Evolutionary conservation across 345 rosid genomes (phyloP).

Genomic region (Clarkia xantiana): DNA sequence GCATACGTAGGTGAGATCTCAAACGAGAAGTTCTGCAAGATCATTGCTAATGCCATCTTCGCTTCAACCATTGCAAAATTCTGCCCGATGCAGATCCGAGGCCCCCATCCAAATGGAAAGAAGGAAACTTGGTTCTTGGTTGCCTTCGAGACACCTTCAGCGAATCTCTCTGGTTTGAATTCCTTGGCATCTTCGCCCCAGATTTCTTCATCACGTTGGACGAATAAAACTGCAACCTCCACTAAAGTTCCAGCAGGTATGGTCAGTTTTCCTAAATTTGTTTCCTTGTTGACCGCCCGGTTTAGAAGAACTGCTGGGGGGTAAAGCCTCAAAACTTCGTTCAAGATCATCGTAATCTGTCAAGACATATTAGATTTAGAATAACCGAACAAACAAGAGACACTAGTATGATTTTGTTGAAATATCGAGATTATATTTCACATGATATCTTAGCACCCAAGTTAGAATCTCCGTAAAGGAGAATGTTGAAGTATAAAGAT

Average conservation of each 20-base stretch:
- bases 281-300: slow-evolving; percentile 1
- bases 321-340: slow-evolving; percentile 16
- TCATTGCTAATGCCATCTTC: slow-evolving; percentile 38
- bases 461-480: too few species aligned
- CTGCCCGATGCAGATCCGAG: slow-evolving; percentile 40
- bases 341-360: slow-evolving; percentile 11
- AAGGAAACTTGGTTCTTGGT: slow-evolving; percentile 25
- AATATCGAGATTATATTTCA: too few species aligned
- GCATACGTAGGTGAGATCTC: slow-evolving; percentile 35
- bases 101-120: slow-evolving; percentile 37
- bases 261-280: slow-evolving; percentile 7
- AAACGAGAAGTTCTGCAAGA: slow-evolving; percentile 27
- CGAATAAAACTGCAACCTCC: slow-evolving; percentile 3
- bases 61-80: slow-evolving; percentile 34
- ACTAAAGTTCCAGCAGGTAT: slow-evolving; percentile 10
- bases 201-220: slow-evolving; percentile 11
- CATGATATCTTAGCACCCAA: too few species aligned
- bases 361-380: too few species aligned
- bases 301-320: not conserved
- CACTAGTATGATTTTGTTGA: too few species aligned
- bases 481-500: too few species aligned
- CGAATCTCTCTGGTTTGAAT: slow-evolving; percentile 17
- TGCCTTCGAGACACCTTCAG: slow-evolving; percentile 24
- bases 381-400: too few species aligned
- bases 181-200: slow-evolving; percentile 15